phyloP scores from a whole-genome alignment of 2,329 filamentous ascomycete species.

The Xylariaceae sp. region DNA sequence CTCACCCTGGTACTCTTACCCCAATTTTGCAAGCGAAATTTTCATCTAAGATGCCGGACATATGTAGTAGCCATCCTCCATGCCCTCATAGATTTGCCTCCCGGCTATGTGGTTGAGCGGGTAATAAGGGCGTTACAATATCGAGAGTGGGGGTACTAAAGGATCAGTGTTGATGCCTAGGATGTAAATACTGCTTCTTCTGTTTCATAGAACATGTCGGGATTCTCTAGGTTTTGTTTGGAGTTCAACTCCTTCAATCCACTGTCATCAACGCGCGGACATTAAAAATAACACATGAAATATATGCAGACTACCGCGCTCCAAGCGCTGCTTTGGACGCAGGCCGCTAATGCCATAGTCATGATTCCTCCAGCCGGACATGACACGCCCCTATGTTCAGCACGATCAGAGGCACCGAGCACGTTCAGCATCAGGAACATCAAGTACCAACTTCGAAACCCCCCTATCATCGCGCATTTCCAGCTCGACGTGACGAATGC shows the following conservation, averaged over 20 bases:
- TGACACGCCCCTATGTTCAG: slow-evolving; percentile 6
- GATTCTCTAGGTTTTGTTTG: background rate
- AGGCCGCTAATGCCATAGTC: background rate
- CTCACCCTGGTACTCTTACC: no score
- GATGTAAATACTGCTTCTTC: background rate
- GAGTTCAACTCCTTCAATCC: background rate
- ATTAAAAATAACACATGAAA: background rate
- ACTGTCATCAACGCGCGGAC: background rate
- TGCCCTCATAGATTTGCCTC: background rate
- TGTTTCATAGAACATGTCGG: background rate
- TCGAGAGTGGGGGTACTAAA: background rate
- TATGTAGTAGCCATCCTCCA: background rate
- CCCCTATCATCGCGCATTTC: background rate
- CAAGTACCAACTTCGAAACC: slow-evolving; percentile 1
- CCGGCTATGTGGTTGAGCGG: slow-evolving; percentile 7
- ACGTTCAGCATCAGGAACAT: slow-evolving; percentile 10
- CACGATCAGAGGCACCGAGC: slow-evolving; percentile 8
- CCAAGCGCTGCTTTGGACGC: background rate
- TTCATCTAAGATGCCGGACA: background rate
- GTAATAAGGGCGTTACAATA: slow-evolving; percentile 3
- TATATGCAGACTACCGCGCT: background rate
- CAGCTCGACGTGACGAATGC: slow-evolving; percentile 10
- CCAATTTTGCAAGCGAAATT: background rate
- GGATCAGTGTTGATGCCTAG: background rate
- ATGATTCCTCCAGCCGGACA: slow-evolving; percentile 36